These are phyloP conservation scores for Haplosporangium gracile DNA, from an alignment of 192 early-diverging fungal species.

Conservation along the genomic window DNA sequence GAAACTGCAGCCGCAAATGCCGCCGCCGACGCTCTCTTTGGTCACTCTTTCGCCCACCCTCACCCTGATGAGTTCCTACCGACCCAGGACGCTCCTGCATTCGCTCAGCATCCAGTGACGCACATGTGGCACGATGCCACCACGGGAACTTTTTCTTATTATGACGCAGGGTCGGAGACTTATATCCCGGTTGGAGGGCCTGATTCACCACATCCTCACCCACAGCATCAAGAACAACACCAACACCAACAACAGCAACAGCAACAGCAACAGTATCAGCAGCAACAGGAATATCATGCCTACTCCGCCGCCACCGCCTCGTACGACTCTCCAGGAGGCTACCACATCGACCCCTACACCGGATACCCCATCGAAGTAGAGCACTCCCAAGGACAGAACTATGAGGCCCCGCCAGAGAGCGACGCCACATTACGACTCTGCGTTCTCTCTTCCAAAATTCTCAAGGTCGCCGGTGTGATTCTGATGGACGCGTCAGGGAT, in stretches of 20 bases:
- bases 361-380: conserved; percentile 26
- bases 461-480: conserved; percentile 60
- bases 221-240: conserved; percentile 7
- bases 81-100: conserved; percentile 37
- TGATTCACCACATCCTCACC: conserved; percentile 2
- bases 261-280: neutral
- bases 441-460: conserved; percentile 65
- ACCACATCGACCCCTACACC: conserved; percentile 29
- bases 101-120: conserved; percentile 51
- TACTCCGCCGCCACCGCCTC: neutral
- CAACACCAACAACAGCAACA: neutral
- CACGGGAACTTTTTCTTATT: conserved; percentile 63
- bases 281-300: neutral
- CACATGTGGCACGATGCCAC: conserved; percentile 70
- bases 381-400: neutral
- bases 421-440: conserved; percentile 67
- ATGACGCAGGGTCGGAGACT: conserved; percentile 61
- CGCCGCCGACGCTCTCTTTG: conserved; percentile 33
- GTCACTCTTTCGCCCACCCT: conserved; percentile 17
- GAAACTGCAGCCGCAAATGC: conserved; percentile 33
- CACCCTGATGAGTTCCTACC: conserved; percentile 37
- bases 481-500: conserved; percentile 67
- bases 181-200: conserved; percentile 63
- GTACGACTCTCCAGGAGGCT: conserved; percentile 2
- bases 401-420: conserved; percentile 48